Base-by-base conservation (phyloP, 148 eudicot species). In the Nepenthes gracilis region DNA sequence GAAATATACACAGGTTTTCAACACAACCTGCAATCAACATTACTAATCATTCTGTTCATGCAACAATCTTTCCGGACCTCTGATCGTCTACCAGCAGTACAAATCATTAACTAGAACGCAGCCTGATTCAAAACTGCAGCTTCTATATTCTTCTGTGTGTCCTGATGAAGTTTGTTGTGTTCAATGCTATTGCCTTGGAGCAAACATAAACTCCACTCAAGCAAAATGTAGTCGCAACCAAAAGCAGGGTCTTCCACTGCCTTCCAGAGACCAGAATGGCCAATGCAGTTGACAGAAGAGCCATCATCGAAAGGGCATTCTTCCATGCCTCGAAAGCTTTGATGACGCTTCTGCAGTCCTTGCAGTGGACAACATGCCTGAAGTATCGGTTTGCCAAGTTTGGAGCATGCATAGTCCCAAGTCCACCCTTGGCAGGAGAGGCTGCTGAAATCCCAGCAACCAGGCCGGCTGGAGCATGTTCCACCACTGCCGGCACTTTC, bases 391-490 rank as follows among this genome's bases (percentile, higher is more conserved):
- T 93, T 12, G 89, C 69, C 63, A 62, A 78, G 60, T 93, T 93
- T 1, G 99, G 97, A 0, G 95, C 87, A 33, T 93, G 69, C 81
- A 86, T 71, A 2, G 77, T 50, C 7, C 81, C 99, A 14, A 81
- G 43, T 13, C 99, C 99, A 36, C 97, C 99, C 69, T 93, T 93
- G 23, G 96, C 87, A 0, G 99, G 99, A 33, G 67, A 79, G 12
- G 96, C 80, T 45, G 99, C 97, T 1, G 99, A 86, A 57, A 82
- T 36, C 47, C 69, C 87, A 12, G 99, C 99, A 36, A 81, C 69
- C 2, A 89, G 76, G 11, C 99, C 99, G 0, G 99, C 99, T 5
- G 99, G 99, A 9, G 99, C 95, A 36, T 93, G 97, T 67, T 93
- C 99, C 6, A 89, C 81, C 36, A 93, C 97, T 6, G 99, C 99